Base-by-base conservation (phyloP, 345 rosid genomes). In the Gossypioides kirkii region DNA sequence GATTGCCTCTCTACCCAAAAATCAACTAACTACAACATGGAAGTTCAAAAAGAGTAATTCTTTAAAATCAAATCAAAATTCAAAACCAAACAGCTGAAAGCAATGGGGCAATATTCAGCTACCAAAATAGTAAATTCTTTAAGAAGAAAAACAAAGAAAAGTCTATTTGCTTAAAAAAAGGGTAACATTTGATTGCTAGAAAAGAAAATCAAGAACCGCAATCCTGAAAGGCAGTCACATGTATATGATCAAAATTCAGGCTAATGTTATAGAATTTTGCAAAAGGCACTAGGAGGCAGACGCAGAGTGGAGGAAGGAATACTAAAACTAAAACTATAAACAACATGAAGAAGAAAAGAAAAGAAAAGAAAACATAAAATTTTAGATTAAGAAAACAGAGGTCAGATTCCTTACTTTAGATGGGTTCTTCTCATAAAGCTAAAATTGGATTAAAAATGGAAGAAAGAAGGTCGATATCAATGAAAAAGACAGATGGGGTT, bases 401-500 rank as follows among this genome's bases (percentile, higher is more conserved):
- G 25, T 10, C 2, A 61, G 70, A 70, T 70, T 61, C 74, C 70
- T 70, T 76, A 22, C 74, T 76, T 76, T 49, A 59, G 60, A 59
- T 59, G 78, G 62, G 73, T 28, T 75, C 42, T 43, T 53, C 46
- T 20, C 47, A 28, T 45, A 72, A 61, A 60, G 68, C 20, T 46
- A 18, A 14, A 49, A 16, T 5, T 49, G 6, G 26, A 61, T 61
- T 25, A 61, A n/a, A 61, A 61, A n/a, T 61, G 61, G 61, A 47
- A 74, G 61, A 56, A 70, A 41, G 72, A 26, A 58, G 72, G 77
- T 55, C 71, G 26, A 55, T 54, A 52, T 42, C 71, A 16, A 18
- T 64, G 54, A 41, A 22, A 65, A 64, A 54, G 70, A 74, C 63
- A 74, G 64, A 55, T 54, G 65, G 72, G 41, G n/a, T 61, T 13